Evolutionary conservation across 257 asterid species (phyloP).

Genomic region (Agastache rugosa): DNA sequence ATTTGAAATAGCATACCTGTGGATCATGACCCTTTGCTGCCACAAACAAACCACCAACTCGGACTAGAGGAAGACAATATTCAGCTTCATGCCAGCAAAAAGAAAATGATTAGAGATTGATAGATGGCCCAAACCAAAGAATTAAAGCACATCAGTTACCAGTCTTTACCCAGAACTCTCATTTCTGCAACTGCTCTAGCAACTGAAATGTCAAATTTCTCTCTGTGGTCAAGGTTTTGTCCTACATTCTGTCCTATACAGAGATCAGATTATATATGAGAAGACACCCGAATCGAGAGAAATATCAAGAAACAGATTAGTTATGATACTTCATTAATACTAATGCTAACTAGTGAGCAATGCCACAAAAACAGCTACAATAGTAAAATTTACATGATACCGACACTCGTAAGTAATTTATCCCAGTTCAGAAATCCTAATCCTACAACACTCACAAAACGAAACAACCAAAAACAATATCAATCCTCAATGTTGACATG

Average conservation of each 20-base stretch:
- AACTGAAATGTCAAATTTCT: slow-evolving; percentile 81
- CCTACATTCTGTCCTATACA: slow-evolving; percentile 70
- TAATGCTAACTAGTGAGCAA: slow-evolving; percentile 6
- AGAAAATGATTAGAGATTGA: slow-evolving; percentile 29
- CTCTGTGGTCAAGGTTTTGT: slow-evolving; percentile 70
- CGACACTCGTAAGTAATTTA: not conserved
- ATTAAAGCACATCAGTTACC: not conserved
- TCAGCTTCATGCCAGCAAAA: slow-evolving; percentile 65
- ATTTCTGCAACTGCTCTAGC: slow-evolving; percentile 99
- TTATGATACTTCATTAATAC: not conserved
- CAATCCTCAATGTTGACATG: slow-evolving; percentile 4
- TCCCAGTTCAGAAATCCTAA: not conserved
- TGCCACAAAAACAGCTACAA: not conserved
- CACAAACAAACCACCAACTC: slow-evolving; percentile 88
- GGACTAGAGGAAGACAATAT: slow-evolving; percentile 91
- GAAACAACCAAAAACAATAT: slow-evolving; percentile 1
- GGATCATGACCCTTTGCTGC: slow-evolving; percentile 97
- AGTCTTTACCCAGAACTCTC: slow-evolving; percentile 75
- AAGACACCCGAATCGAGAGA: slow-evolving; percentile 32
- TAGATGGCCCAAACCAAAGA: slow-evolving; percentile 12
- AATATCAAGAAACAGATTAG: slow-evolving; percentile 9
- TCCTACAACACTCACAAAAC: not conserved
- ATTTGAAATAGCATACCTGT: slow-evolving; percentile 51
- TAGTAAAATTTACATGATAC: not conserved
- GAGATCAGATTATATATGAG: slow-evolving; percentile 34